Evolutionary conservation across 2,329 filamentous ascomycete genomes (phyloP).

Genomic region (Sclerotinia borealis): DNA sequence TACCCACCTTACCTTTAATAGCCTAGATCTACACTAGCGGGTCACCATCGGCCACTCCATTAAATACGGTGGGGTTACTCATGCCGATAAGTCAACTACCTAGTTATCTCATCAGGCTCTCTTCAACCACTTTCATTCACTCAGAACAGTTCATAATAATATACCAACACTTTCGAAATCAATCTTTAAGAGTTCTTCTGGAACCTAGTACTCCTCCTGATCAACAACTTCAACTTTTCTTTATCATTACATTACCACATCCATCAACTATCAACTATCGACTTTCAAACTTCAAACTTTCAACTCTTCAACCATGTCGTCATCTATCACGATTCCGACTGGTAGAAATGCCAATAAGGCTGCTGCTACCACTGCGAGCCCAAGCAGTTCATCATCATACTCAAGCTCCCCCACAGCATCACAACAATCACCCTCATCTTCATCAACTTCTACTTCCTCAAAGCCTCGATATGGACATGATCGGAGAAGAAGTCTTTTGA

Average conservation of each 20-base stretch:
- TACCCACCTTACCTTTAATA: neutral
- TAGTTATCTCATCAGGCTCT: neutral
- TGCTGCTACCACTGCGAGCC: slow-evolving; percentile 32
- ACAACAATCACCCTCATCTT: slow-evolving; percentile 38
- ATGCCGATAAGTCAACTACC: neutral
- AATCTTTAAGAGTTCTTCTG: neutral
- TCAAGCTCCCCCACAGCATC: slow-evolving; percentile 50
- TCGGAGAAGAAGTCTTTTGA: slow-evolving; percentile 56
- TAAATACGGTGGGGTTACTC: neutral
- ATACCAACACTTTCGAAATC: neutral
- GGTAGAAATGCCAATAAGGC: slow-evolving; percentile 39
- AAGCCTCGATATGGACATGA: slow-evolving; percentile 41
- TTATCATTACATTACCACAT: too few relatives aligned
- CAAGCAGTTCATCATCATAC: slow-evolving; percentile 50
- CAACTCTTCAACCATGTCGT: slow-evolving; percentile 43
- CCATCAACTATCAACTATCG: neutral
- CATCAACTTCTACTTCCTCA: slow-evolving; percentile 34
- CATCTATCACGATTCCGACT: slow-evolving; percentile 62
- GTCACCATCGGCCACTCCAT: neutral
- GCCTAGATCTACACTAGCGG: neutral
- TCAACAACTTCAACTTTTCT: neutral
- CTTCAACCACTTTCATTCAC: neutral
- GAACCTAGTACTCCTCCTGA: neutral
- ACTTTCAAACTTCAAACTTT: neutral
- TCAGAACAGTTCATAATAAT: neutral